phyloP scores from a whole-genome alignment of 768 basidiomycete species.

The Pleurotus ostreatus region DNA sequence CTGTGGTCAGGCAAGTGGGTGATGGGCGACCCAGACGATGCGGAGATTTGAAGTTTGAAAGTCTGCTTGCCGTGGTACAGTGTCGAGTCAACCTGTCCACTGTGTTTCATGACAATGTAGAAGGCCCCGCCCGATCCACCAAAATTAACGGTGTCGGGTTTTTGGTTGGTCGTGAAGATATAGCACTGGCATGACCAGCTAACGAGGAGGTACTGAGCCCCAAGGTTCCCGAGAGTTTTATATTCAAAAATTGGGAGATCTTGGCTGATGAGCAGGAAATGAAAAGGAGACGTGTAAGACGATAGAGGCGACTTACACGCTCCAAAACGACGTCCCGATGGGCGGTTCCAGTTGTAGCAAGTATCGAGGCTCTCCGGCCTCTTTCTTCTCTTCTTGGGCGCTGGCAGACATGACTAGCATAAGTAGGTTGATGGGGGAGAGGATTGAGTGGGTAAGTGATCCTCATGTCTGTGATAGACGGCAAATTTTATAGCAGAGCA shows the following conservation, averaged over 20 bases:
- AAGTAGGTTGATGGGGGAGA: neutral
- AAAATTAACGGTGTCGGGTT: neutral
- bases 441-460: no score
- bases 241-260: neutral
- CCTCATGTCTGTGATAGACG: no score
- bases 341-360: neutral
- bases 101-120: neutral
- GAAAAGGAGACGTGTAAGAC: neutral
- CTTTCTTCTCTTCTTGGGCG: no score
- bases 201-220: neutral
- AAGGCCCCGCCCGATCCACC: neutral
- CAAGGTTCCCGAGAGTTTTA: neutral
- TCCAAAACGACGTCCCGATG: neutral
- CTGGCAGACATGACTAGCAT: no score
- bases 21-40: neutral
- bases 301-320: neutral
- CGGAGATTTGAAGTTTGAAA: neutral
- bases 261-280: neutral
- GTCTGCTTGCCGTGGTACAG: neutral
- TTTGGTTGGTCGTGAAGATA: neutral
- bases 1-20: neutral
- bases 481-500: no score
- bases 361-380: neutral
- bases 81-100: neutral
- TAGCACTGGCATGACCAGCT: neutral